These are phyloP conservation scores for Cercospora sp. DNA, from an alignment of 2,329 filamentous ascomycete species.

Conservation along the genomic window DNA sequence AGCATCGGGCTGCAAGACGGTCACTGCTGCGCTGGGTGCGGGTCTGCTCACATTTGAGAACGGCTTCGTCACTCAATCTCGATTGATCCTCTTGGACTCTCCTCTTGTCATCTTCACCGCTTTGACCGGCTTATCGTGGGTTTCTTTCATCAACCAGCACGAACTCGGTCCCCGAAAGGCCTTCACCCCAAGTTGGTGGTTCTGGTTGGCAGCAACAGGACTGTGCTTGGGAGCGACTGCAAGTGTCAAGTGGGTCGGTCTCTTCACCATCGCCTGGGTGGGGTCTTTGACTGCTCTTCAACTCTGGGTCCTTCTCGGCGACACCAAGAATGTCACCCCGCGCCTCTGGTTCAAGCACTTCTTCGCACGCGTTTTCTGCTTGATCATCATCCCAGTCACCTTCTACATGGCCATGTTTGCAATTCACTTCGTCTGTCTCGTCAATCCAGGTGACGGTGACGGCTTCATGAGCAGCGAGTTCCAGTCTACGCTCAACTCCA, in stretches of 20 bases:
- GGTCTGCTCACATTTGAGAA: conserved; percentile 94
- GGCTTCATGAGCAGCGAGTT: conserved; percentile 99
- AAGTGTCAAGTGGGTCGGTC: conserved; percentile 98
- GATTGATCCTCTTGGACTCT: conserved; percentile 92
- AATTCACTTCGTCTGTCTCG: conserved; percentile 90
- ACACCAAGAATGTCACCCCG: conserved; percentile 78
- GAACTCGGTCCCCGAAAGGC: conserved; percentile 87
- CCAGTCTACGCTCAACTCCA: conserved; percentile 94
- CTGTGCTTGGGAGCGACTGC: conserved; percentile 84
- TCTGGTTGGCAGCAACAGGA: conserved; percentile 88
- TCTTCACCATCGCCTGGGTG: conserved; percentile 99
- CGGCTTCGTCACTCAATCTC: conserved; percentile 89
- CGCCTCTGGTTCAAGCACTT: conserved; percentile 92
- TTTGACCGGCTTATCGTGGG: conserved; percentile 85
- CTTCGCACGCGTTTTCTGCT: conserved; percentile 83
- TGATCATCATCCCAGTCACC: conserved; percentile 81
- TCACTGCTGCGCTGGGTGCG: conserved; percentile 79
- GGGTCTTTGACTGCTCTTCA: conserved; percentile 86
- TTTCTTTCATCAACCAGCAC: conserved; percentile 93
- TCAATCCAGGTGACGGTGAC: conserved; percentile 94
- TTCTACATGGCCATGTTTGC: conserved; percentile 98
- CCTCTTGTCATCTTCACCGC: conserved; percentile 92
- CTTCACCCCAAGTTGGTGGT: conserved; percentile 93
- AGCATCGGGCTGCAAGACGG: conserved; percentile 82
- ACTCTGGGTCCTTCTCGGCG: conserved; percentile 91